These are phyloP conservation scores for Fusarium domesticum DNA, from an alignment of 2,329 filamentous ascomycete species.

Conservation along the genomic window DNA sequence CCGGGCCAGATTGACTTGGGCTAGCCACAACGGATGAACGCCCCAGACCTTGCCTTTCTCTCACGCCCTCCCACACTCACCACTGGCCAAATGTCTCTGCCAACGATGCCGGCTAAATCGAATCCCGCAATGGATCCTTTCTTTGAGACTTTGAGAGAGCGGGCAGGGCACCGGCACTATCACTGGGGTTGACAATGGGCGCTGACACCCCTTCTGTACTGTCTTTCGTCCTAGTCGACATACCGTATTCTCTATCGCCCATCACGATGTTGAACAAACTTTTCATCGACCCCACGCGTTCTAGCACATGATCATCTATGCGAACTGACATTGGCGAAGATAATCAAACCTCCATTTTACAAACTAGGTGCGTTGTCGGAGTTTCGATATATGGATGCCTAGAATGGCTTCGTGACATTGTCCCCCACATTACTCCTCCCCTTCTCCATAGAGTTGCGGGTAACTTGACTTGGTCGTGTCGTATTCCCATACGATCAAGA, in stretches of 20 bases:
- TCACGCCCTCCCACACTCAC: constrained; percentile 6
- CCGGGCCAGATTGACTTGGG: neutral
- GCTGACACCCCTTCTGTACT: too few species aligned
- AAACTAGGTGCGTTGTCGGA: neutral
- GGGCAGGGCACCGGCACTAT: too few species aligned
- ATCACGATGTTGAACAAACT: too few species aligned
- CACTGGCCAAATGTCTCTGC: constrained; percentile 2
- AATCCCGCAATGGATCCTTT: neutral
- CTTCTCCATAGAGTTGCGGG: neutral
- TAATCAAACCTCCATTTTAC: constrained; percentile 1
- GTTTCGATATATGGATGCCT: constrained; percentile 13
- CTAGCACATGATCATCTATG: constrained; percentile 17
- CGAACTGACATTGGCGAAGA: constrained; percentile 13
- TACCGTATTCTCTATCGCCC: too few species aligned
- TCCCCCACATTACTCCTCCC: neutral
- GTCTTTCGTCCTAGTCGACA: neutral
- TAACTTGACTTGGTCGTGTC: too few species aligned
- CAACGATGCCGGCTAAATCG: constrained; percentile 12
- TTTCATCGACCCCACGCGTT: constrained; percentile 19
- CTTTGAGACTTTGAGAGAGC: too few species aligned
- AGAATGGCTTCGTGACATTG: constrained; percentile 2
- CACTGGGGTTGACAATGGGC: too few species aligned
- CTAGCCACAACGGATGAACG: neutral
- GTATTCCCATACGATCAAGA: constrained; percentile 7
- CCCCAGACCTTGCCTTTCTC: neutral